Conservation (phyloP, 148 eudicot genomes). For the Vaccinium myrtillus region DNA sequence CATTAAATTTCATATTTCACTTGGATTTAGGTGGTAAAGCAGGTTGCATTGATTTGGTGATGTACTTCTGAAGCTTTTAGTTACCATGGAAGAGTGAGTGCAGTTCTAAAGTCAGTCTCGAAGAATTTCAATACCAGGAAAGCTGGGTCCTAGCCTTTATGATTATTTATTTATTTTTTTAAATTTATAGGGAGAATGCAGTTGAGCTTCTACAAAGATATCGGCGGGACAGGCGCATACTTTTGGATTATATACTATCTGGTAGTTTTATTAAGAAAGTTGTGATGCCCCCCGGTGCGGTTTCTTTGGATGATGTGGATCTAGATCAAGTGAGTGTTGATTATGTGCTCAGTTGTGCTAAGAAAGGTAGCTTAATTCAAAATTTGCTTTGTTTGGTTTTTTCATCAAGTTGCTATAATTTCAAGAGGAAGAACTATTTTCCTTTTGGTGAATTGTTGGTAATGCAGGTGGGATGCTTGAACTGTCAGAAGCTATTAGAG, state of each 20-base stretch:
- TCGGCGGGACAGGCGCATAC: constrained; percentile 84
- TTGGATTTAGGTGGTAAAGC: constrained; percentile 8
- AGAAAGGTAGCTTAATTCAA: constrained; percentile 54
- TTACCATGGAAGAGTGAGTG: constrained; percentile 24
- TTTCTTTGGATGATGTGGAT: constrained; percentile 97
- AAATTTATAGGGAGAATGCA: constrained; percentile 53
- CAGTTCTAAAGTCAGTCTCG: background rate
- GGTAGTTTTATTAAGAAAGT: constrained; percentile 96
- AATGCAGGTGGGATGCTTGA: constrained; percentile 90
- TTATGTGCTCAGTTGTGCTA: constrained; percentile 75
- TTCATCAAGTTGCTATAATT: constrained; percentile 6
- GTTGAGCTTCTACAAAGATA: constrained; percentile 76
- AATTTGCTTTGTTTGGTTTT: background rate
- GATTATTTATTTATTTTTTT: background rate
- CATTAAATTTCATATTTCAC: background rate
- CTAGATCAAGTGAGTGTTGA: constrained; percentile 99
- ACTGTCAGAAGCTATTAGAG: constrained; percentile 95
- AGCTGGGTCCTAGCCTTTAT: background rate
- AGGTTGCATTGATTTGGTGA: background rate
- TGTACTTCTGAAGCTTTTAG: background rate
- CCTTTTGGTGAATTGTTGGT: background rate
- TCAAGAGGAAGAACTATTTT: background rate
- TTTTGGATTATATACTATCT: constrained; percentile 78
- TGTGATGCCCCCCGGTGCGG: constrained; percentile 98
- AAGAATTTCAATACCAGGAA: background rate